Evolutionary conservation across 225 moss, liverwort and hornwort genomes (phyloP).

Genomic region (Lunularia cruciata): DNA sequence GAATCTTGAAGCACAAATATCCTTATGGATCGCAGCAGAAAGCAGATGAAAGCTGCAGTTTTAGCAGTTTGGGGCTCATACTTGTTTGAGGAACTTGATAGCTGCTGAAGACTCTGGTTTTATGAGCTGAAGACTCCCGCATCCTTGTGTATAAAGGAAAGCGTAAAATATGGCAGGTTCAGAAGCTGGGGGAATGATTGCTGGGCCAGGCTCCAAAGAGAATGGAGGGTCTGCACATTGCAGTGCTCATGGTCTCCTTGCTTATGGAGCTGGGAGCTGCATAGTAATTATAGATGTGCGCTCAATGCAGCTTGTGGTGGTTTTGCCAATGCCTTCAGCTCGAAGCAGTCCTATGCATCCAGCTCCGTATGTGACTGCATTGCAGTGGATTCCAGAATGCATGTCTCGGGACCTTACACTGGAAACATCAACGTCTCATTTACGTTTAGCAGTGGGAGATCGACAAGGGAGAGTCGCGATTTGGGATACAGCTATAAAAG

Average conservation of each 20-base stretch:
- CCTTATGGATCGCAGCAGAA: background rate
- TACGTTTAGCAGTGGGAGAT: constrained; percentile 90
- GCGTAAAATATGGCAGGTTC: constrained; percentile 54
- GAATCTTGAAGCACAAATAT: background rate
- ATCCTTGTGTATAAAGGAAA: constrained; percentile 15
- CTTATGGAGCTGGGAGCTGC: constrained; percentile 88
- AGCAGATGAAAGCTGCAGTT: constrained; percentile 1
- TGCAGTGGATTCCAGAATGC: constrained; percentile 89
- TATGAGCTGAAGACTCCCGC: background rate
- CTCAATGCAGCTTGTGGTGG: constrained; percentile 94
- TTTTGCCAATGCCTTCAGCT: constrained; percentile 84
- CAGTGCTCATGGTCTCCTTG: constrained; percentile 85
- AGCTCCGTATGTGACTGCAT: constrained; percentile 87
- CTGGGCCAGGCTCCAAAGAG: constrained; percentile 84
- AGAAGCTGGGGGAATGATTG: constrained; percentile 76
- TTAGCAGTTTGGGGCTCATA: background rate
- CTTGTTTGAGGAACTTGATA: background rate
- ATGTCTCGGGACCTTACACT: constrained; percentile 86
- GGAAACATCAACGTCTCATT: constrained; percentile 69
- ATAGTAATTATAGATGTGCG: constrained; percentile 85
- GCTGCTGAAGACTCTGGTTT: background rate
- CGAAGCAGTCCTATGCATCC: constrained; percentile 61
- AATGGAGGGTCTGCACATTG: constrained; percentile 87
- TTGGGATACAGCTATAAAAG: constrained; percentile 84
- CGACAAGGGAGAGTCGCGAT: constrained; percentile 93